phyloP scores from a whole-genome alignment of 441 rosid species.

The Populus hybrid region DNA sequence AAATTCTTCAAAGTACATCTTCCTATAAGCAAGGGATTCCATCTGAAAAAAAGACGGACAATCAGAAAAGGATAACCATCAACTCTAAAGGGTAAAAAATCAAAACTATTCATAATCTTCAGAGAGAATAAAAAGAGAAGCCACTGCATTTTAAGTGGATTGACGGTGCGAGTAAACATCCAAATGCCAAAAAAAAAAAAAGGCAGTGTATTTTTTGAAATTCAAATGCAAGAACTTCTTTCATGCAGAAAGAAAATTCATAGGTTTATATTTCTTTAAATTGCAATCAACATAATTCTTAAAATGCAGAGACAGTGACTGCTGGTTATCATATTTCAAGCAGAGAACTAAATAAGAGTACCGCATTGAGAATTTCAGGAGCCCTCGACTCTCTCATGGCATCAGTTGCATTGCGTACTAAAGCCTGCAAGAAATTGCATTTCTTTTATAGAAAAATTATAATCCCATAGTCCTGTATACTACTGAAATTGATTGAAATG shows the following conservation, averaged over 20 bases:
- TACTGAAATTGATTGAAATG: constrained; percentile 8
- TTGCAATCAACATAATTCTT: background rate
- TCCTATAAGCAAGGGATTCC: constrained; percentile 76
- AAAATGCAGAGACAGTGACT: background rate
- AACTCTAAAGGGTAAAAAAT: background rate
- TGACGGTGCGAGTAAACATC: background rate
- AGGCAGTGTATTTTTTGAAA: background rate
- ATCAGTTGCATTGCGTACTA: constrained; percentile 62
- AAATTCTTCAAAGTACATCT: constrained; percentile 88
- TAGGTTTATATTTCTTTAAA: background rate
- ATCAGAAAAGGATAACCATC: no score
- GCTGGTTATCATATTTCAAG: background rate
- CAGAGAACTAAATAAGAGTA: constrained; percentile 23
- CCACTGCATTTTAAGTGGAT: background rate
- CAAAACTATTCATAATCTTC: background rate
- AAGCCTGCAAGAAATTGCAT: constrained; percentile 48
- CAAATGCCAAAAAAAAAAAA: no score
- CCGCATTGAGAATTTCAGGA: constrained; percentile 59
- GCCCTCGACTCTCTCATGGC: constrained; percentile 88
- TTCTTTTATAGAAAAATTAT: background rate
- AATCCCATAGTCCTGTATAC: background rate
- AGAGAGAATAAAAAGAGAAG: no score
- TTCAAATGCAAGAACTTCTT: background rate
- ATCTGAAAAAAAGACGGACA: constrained; percentile 39
- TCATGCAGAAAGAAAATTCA: background rate